A percentile compares a stretch with the other conserved stretches of the same genome.
phyloP scores from a whole-genome alignment of 495 filamentous ascomycete species.

The Penicillium tannophilum region DNA sequence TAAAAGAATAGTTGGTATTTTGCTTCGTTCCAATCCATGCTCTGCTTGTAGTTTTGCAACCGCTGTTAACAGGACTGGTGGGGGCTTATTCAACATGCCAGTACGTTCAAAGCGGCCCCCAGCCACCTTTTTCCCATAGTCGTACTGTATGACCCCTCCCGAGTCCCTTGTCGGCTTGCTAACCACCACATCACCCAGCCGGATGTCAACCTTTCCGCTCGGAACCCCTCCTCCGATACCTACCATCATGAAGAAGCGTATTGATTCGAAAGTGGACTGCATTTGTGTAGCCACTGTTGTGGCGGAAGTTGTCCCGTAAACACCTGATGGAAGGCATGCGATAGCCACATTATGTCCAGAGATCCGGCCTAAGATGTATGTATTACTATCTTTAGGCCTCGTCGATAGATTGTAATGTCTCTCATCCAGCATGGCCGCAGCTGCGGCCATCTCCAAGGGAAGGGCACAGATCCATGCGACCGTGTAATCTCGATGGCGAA shows the following conservation, averaged over 20 bases:
- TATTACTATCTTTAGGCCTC: neutral
- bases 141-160: constrained; percentile 38
- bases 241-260: constrained; percentile 36
- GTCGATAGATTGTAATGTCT: constrained; percentile 15
- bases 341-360: constrained; percentile 36
- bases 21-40: constrained; percentile 12
- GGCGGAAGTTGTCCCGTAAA: constrained; percentile 32
- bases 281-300: constrained; percentile 28
- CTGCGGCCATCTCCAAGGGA: constrained; percentile 34
- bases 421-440: constrained; percentile 33
- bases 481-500: constrained; percentile 25
- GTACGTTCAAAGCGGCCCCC: constrained; percentile 34
- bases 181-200: constrained; percentile 43
- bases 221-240: constrained; percentile 41
- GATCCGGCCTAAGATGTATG: neutral
- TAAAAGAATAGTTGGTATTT: neutral
- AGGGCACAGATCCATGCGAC: constrained; percentile 42
- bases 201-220: constrained; percentile 25
- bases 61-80: constrained; percentile 31
- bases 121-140: constrained; percentile 38
- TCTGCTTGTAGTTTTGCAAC: neutral
- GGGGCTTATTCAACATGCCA: constrained; percentile 36
- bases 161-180: constrained; percentile 28
- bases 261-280: constrained; percentile 21
- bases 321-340: constrained; percentile 30